Conservation (phyloP, 2,329 filamentous ascomycete species). For the Tolypocladium sp. region DNA sequence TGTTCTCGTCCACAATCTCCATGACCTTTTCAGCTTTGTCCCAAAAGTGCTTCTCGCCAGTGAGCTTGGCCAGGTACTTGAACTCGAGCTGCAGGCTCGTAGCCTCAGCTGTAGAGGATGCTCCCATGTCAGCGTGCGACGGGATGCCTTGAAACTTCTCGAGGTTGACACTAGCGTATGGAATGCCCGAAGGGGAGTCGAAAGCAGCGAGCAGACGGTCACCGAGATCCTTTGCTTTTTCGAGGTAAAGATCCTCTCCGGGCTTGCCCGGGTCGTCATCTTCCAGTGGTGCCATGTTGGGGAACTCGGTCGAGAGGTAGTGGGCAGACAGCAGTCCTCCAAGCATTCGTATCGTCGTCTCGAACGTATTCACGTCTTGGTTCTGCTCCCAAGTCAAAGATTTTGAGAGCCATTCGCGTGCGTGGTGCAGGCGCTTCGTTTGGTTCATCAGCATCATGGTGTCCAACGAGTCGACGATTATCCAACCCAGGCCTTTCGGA, state of each 20-base stretch:
- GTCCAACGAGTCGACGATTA: constrained; percentile 91
- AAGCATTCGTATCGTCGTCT: constrained; percentile 96
- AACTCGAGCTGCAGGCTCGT: constrained; percentile 91
- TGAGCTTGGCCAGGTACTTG: constrained; percentile 93
- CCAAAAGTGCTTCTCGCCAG: constrained; percentile 89
- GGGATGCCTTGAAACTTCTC: constrained; percentile 65
- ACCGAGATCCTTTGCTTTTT: constrained; percentile 89
- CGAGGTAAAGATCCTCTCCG: constrained; percentile 87
- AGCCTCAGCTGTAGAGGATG: constrained; percentile 89
- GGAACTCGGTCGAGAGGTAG: constrained; percentile 80
- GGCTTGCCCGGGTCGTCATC: constrained; percentile 63
- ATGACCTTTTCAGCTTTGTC: constrained; percentile 86
- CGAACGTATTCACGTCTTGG: constrained; percentile 94
- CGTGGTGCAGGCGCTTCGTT: constrained; percentile 73
- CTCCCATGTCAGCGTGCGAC: constrained; percentile 77
- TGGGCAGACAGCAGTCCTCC: constrained; percentile 88
- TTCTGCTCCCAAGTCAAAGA: constrained; percentile 81
- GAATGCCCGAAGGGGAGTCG: constrained; percentile 76
- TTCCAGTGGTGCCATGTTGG: constrained; percentile 64
- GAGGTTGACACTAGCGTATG: constrained; percentile 84
- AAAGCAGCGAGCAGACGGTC: constrained; percentile 83
- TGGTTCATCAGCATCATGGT: constrained; percentile 98
- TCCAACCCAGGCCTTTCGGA: constrained; percentile 86
- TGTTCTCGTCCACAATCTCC: constrained; percentile 78
- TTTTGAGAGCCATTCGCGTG: constrained; percentile 79